Conservation (phyloP, 305 asterid species). For the Rubia peregrina region DNA sequence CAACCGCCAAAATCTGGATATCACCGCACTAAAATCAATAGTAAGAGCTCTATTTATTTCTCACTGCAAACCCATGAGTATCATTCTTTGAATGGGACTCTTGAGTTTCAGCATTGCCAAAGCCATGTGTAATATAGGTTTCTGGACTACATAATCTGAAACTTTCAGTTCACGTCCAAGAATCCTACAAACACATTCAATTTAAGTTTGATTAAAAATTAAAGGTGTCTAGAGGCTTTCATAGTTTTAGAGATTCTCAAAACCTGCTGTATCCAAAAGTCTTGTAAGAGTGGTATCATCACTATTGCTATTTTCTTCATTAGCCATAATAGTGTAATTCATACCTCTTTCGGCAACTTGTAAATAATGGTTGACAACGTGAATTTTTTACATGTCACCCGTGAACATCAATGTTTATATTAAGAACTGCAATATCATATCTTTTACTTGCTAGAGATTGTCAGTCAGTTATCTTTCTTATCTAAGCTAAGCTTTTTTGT, state of each 20-base stretch:
- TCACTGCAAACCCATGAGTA: neutral
- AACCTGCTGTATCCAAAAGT: neutral
- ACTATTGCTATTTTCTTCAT: neutral
- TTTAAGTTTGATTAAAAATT: neutral
- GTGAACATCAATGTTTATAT: slow-evolving; percentile 5
- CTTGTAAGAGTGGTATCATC: neutral
- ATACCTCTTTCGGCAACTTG: neutral
- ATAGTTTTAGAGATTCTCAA: slow-evolving; percentile 4
- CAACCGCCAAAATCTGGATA: slow-evolving; percentile 75
- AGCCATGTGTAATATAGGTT: neutral
- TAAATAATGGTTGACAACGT: neutral
- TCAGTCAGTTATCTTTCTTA: neutral
- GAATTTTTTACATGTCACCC: neutral
- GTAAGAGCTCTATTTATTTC: slow-evolving; percentile 39
- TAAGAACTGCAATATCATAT: neutral
- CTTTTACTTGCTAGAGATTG: neutral
- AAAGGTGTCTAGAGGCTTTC: slow-evolving; percentile 1
- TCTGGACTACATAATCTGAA: neutral
- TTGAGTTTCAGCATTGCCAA: neutral
- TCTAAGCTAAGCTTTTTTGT: slow-evolving; percentile 9
- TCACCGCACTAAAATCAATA: slow-evolving; percentile 71
- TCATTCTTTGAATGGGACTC: slow-evolving; percentile 2
- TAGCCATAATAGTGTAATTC: neutral
- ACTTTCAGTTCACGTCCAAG: neutral
- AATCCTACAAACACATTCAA: neutral